Conservation (phyloP, 2,329 filamentous ascomycete genomes). For the Amylocarpus encephaloides region DNA sequence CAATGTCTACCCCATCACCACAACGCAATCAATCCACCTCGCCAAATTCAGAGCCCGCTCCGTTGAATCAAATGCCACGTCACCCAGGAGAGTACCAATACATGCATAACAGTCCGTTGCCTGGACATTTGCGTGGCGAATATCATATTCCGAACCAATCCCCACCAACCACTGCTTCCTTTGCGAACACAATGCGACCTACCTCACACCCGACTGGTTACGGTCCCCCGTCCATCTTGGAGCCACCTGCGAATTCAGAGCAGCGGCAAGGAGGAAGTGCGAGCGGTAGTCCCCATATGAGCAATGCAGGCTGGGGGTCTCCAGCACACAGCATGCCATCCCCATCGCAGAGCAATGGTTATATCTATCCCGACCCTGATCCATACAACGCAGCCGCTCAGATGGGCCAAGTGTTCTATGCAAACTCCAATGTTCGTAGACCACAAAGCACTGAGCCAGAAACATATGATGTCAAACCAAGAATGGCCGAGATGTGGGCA, state of each 20-base stretch:
- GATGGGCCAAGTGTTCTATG: slow-evolving; percentile 64
- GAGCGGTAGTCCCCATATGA: slow-evolving; percentile 82
- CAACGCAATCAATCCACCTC: slow-evolving; percentile 75
- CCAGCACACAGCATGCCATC: slow-evolving; percentile 64
- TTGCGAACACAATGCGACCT: slow-evolving; percentile 51
- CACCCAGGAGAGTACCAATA: slow-evolving; percentile 60
- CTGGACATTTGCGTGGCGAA: slow-evolving; percentile 73
- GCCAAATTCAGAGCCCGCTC: slow-evolving; percentile 67
- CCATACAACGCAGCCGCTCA: slow-evolving; percentile 55
- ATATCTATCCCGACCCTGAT: slow-evolving; percentile 80
- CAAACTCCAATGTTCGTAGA: slow-evolving; percentile 60
- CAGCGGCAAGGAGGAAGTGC: slow-evolving; percentile 65
- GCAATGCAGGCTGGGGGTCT: slow-evolving; percentile 69
- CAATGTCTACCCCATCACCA: slow-evolving; percentile 75
- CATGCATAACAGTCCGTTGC: slow-evolving; percentile 71
- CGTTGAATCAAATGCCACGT: slow-evolving; percentile 55
- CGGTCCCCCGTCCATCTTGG: slow-evolving; percentile 70
- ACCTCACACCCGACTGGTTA: slow-evolving; percentile 83
- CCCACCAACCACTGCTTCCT: slow-evolving; percentile 52
- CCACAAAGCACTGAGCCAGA: slow-evolving; percentile 71
- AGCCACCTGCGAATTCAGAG: slow-evolving; percentile 72
- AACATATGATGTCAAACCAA: slow-evolving; percentile 56
- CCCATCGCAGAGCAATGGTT: slow-evolving; percentile 55
- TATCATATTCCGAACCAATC: slow-evolving; percentile 45
- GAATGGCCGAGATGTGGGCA: slow-evolving; percentile 49